Percentiles rank a stretch among this genome's conserved stretches.
phyloP scores from a whole-genome alignment of 208 protist genomes.

The Acanthamoeba castellanii region DNA sequence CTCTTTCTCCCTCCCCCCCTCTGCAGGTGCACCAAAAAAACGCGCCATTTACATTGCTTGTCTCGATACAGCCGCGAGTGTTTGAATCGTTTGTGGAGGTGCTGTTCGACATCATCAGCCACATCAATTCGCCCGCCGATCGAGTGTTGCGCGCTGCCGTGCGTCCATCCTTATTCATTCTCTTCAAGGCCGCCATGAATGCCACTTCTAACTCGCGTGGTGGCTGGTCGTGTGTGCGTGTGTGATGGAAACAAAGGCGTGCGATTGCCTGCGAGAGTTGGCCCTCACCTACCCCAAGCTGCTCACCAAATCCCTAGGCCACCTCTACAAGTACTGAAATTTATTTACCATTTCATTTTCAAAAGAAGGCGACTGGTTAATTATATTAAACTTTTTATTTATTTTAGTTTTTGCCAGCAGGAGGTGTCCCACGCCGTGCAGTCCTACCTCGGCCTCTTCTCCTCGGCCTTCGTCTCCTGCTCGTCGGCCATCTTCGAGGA shows the following conservation, averaged over 20 bases:
- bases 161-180: neutral
- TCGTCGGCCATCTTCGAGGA: conserved; percentile 57
- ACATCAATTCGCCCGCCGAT: conserved; percentile 48
- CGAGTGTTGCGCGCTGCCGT: conserved; percentile 14
- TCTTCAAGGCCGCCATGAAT: neutral
- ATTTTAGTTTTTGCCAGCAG: conserved; percentile 38
- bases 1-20: neutral
- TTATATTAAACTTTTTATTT: no score
- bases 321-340: neutral
- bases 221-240: neutral
- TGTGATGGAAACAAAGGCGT: neutral
- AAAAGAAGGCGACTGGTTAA: no score
- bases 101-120: conserved; percentile 60
- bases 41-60: no score
- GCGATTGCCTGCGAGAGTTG: conserved; percentile 68
- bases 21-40: neutral
- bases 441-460: conserved; percentile 58
- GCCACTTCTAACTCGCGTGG: neutral
- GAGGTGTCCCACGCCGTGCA: conserved; percentile 55
- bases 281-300: conserved; percentile 49
- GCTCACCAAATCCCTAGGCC: conserved; percentile 37
- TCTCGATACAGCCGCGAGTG: neutral
- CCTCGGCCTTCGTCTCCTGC: neutral
- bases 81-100: conserved; percentile 64
- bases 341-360: neutral